Conservation (phyloP, 78 protist species). For the Dictyostelium capitatum region DNA sequence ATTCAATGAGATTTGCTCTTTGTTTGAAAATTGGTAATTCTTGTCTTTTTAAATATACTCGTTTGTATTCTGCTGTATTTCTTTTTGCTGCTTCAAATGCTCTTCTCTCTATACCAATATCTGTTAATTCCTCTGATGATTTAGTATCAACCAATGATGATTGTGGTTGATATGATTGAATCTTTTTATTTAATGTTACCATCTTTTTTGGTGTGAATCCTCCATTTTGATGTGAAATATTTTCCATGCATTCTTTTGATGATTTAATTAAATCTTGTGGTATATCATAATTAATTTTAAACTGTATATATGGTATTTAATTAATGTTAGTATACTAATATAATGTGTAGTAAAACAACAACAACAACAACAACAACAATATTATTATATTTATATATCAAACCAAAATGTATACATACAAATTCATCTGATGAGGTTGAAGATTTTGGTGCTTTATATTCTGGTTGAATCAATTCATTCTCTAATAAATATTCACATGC, state of each 20-base stretch:
- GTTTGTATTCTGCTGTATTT: neutral
- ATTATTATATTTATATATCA: no score
- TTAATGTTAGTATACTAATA: no score
- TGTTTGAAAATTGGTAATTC: constrained; percentile 20
- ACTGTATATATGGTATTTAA: neutral
- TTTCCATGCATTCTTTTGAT: neutral
- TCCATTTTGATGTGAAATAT: neutral
- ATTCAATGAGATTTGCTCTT: constrained; percentile 1
- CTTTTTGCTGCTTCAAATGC: neutral
- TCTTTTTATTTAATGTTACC: neutral
- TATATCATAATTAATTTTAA: constrained; percentile 19
- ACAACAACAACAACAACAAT: neutral
- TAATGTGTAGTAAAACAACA: no score
- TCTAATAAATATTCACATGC: constrained; percentile 32
- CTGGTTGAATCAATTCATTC: constrained; percentile 21
- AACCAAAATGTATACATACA: neutral
- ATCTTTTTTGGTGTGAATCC: neutral
- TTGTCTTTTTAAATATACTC: neutral
- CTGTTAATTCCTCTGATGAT: constrained; percentile 13
- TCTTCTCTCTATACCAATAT: constrained; percentile 13
- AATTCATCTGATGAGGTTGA: constrained; percentile 7
- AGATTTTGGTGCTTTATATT: constrained; percentile 12
- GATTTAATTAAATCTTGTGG: neutral
- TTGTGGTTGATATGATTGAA: constrained; percentile 8
- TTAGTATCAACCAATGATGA: neutral